phyloP scores from a whole-genome alignment of 306 rosid genomes.

The Oemleria cerasiformis region DNA sequence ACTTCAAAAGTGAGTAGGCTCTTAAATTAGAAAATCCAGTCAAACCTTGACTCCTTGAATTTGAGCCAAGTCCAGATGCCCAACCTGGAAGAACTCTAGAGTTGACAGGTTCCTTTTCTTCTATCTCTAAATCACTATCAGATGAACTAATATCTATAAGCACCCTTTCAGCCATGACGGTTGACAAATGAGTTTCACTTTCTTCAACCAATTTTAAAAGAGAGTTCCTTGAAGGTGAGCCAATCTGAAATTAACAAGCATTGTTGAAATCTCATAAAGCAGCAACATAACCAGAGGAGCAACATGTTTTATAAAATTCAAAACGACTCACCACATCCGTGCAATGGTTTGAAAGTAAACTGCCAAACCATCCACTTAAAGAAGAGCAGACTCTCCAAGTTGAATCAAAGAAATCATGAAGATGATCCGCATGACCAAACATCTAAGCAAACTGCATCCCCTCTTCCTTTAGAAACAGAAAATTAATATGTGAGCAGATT shows the following conservation, averaged over 20 bases:
- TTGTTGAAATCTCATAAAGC: constrained; percentile 17
- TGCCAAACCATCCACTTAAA: constrained; percentile 45
- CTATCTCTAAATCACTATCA: constrained; percentile 72
- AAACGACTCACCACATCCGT: constrained; percentile 34
- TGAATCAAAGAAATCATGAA: constrained; percentile 35
- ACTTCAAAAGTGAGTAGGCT: not conserved
- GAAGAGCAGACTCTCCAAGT: constrained; percentile 37
- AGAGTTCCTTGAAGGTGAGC: constrained; percentile 34
- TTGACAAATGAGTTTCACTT: constrained; percentile 28
- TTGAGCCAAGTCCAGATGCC: constrained; percentile 37
- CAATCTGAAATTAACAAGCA: constrained; percentile 42
- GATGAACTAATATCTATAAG: constrained; percentile 74
- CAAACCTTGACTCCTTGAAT: constrained; percentile 48
- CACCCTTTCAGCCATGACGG: constrained; percentile 38
- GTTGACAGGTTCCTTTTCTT: constrained; percentile 26
- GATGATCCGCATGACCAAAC: constrained; percentile 42
- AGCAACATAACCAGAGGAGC: constrained; percentile 20
- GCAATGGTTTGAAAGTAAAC: constrained; percentile 31
- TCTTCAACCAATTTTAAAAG: constrained; percentile 33
- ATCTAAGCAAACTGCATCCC: constrained; percentile 34
- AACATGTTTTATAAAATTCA: not conserved
- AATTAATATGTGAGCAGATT: constrained; percentile 26
- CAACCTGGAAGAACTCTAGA: constrained; percentile 60
- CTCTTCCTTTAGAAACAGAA: constrained; percentile 27
- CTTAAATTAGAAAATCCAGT: constrained; percentile 13